Base-by-base conservation (phyloP, 2,329 filamentous ascomycete species). In the Pseudogymnoascus sp. region DNA sequence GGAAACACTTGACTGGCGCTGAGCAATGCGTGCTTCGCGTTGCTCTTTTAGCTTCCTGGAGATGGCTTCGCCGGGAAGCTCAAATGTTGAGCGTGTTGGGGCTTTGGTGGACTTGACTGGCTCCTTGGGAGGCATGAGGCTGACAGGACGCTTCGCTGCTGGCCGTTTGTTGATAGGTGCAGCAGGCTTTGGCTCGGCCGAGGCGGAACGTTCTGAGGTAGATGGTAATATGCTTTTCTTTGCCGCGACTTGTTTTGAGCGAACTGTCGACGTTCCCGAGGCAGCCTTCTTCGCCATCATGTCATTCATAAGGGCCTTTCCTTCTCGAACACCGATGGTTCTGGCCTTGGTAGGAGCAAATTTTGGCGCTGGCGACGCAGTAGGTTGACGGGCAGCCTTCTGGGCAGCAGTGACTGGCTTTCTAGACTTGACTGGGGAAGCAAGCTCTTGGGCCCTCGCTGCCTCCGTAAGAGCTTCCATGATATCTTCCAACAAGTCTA, bases 51-150 rank as follows among this genome's bases (percentile, higher is more conserved):
- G 71, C 12, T 80, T 78, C 12, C 80, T 79, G 40, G 84, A 80
- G 8, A 86, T 78, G 37, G 82, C 82, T 48, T 87, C 85, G 8
- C 85, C 84, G 0, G 84, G 83, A 10, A 88, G 78, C 71, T 87
- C 83, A 69, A 86, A 87, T 0, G 77, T 79, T 1, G 85, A 72
- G 7, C 79, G 72, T 0, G 83, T 87, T 2, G 76, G 76, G 13
- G 78, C 74, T 68, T 83, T 87, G 37, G 74, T 76, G 7, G 83
- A 83, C 69, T 79, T 86, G 21, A 73, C 70, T 5, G 75, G 70
- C 18, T 76, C 72, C 66, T 79, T 84, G 25, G 71, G 68, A 15
- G 66, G 67, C 31, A 70, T 75, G 5, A 78, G 72, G 18, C 80
- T 75, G 64, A 75, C 77, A 25, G 77, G 67, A 18, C 77, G 76